These are phyloP conservation scores for Microbotryomycetes sp. DNA, from an alignment of 1,284 basidiomycete genomes.

Conservation along the genomic window DNA sequence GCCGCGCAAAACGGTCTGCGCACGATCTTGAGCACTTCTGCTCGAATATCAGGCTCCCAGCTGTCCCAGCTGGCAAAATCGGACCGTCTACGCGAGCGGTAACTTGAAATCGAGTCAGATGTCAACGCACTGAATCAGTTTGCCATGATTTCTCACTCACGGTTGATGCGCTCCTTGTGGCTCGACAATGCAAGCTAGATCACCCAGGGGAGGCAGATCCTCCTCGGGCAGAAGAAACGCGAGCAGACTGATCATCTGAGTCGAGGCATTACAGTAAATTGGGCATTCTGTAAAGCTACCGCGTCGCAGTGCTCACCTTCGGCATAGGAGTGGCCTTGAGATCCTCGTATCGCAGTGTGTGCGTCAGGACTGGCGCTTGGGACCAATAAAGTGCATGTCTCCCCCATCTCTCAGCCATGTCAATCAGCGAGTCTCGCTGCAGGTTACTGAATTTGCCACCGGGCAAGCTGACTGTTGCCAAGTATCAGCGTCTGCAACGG, in stretches of 20 bases:
- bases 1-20: constrained; percentile 20
- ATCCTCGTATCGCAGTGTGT: constrained; percentile 20
- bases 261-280: neutral
- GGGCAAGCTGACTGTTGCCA: neutral
- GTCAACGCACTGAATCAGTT: neutral
- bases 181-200: constrained; percentile 22
- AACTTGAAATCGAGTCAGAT: constrained; percentile 1
- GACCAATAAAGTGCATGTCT: constrained; percentile 28
- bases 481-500: neutral
- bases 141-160: neutral
- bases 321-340: constrained; percentile 19
- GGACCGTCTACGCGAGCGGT: constrained; percentile 11
- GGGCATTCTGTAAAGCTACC: no score
- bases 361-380: constrained; percentile 13
- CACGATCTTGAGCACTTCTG: constrained; percentile 10
- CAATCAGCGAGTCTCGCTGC: constrained; percentile 13
- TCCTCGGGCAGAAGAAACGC: constrained; percentile 27
- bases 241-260: constrained; percentile 31
- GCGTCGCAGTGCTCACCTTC: constrained; percentile 4
- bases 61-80: constrained; percentile 23
- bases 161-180: constrained; percentile 7
- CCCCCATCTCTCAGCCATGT: constrained; percentile 16
- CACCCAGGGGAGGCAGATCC: constrained; percentile 16
- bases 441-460: constrained; percentile 10
- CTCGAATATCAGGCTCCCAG: constrained; percentile 7